Conservation (phyloP, 371 early-diverging fungal species). For the Smittium mucronatum region DNA sequence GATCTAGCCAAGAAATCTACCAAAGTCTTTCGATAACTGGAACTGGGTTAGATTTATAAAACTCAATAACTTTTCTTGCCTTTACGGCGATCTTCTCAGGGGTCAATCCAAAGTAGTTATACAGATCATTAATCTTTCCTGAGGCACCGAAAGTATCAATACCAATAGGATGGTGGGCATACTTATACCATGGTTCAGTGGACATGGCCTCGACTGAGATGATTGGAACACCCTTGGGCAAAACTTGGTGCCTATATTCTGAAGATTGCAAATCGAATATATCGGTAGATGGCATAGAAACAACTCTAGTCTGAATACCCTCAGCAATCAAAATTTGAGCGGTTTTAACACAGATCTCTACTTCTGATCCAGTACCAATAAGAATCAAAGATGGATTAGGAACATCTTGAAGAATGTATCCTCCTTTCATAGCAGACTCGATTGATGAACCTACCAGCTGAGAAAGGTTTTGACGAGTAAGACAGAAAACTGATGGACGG, state of each 20-base stretch:
- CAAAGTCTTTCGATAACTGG: slow-evolving; percentile 14
- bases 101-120: slow-evolving; percentile 69
- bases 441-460: slow-evolving; percentile 72
- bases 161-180: slow-evolving; percentile 84
- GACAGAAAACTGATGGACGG: slow-evolving; percentile 77
- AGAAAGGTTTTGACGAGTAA: slow-evolving; percentile 93
- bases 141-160: slow-evolving; percentile 93
- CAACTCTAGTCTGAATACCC: slow-evolving; percentile 53
- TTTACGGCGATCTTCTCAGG: slow-evolving; percentile 62
- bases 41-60: slow-evolving; percentile 45
- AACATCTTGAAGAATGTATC: slow-evolving; percentile 57
- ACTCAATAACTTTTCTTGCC: slow-evolving; percentile 59
- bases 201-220: slow-evolving; percentile 90
- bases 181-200: slow-evolving; percentile 91
- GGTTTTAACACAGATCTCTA: slow-evolving; percentile 73
- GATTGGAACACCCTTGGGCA: slow-evolving; percentile 63
- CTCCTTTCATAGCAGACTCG: slow-evolving; percentile 66
- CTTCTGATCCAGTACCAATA: slow-evolving; percentile 94
- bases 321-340: slow-evolving; percentile 52
- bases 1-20: neutral
- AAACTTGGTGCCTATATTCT: slow-evolving; percentile 75
- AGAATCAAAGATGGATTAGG: slow-evolving; percentile 50
- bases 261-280: slow-evolving; percentile 84
- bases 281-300: slow-evolving; percentile 93
- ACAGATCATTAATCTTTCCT: slow-evolving; percentile 66